phyloP scores from a whole-genome alignment of 768 basidiomycete genomes.

The Tulasnella sp. region DNA sequence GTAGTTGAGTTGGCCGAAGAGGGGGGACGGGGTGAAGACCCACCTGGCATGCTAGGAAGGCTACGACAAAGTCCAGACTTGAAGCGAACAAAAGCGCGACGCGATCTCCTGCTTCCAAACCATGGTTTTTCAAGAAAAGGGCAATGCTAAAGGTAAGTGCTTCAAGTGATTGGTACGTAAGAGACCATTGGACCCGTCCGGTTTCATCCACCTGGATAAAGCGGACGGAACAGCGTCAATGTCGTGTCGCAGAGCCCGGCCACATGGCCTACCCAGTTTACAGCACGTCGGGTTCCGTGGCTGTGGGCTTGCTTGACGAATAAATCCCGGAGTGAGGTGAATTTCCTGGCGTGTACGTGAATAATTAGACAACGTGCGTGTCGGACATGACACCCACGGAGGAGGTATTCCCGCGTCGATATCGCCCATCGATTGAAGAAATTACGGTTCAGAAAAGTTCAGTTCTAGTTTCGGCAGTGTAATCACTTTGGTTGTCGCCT shows the following conservation, averaged over 20 bases:
- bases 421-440: no score
- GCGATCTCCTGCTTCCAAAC: neutral
- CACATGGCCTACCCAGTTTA: neutral
- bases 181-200: neutral
- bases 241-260: no score
- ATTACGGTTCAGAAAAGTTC: no score
- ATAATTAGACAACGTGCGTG: no score
- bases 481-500: no score
- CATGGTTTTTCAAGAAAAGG: conserved; percentile 6
- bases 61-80: neutral
- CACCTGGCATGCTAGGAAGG: conserved; percentile 7
- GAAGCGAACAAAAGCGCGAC: neutral
- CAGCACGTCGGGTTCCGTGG: neutral
- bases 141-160: neutral
- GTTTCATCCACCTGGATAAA: neutral
- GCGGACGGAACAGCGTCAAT: neutral
- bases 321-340: neutral
- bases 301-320: neutral
- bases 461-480: no score
- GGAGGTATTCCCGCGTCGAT: no score
- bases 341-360: neutral
- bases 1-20: neutral
- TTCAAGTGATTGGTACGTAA: neutral
- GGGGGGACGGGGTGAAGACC: neutral
- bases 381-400: no score